Evolutionary conservation across 768 basidiomycete genomes (phyloP).

Genomic region (Collybia sp.): DNA sequence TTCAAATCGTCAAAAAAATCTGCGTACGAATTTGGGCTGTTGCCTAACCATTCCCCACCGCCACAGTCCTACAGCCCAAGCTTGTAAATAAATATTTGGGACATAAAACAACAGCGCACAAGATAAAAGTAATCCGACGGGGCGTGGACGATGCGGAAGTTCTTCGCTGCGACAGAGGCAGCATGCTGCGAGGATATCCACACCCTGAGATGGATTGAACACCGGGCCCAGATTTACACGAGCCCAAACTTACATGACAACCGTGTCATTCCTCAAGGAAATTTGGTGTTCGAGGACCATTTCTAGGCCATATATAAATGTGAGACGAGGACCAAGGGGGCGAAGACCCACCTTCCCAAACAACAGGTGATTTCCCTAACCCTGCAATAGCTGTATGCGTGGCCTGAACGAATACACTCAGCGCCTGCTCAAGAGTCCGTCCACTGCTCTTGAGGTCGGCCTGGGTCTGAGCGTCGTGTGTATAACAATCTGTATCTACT

Average conservation of each 20-base stretch:
- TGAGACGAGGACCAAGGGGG: conserved; percentile 6
- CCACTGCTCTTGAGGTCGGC: conserved; percentile 42
- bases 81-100: conserved; percentile 5
- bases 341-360: conserved; percentile 61
- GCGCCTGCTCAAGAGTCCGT: conserved; percentile 56
- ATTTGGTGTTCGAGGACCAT: conserved; percentile 57
- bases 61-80: conserved; percentile 52
- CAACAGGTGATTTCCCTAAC: conserved; percentile 68
- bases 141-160: conserved; percentile 60
- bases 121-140: conserved; percentile 82
- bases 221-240: neutral
- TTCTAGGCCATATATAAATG: conserved; percentile 41
- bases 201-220: conserved; percentile 33
- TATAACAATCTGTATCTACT: conserved; percentile 64
- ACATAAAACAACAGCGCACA: conserved; percentile 11
- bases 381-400: conserved; percentile 50
- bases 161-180: conserved; percentile 49
- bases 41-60: conserved; percentile 64
- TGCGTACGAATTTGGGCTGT: conserved; percentile 32
- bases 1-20: neutral
- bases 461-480: conserved; percentile 55
- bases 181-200: conserved; percentile 69
- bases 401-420: conserved; percentile 53
- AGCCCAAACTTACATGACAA: conserved; percentile 45
- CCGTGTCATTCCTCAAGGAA: conserved; percentile 37